Evolutionary conservation across 1,139 yeast genomes (phyloP), one percentile per base, ranked within the genome.

Genomic region (Saccharomyces hybrid): DNA sequence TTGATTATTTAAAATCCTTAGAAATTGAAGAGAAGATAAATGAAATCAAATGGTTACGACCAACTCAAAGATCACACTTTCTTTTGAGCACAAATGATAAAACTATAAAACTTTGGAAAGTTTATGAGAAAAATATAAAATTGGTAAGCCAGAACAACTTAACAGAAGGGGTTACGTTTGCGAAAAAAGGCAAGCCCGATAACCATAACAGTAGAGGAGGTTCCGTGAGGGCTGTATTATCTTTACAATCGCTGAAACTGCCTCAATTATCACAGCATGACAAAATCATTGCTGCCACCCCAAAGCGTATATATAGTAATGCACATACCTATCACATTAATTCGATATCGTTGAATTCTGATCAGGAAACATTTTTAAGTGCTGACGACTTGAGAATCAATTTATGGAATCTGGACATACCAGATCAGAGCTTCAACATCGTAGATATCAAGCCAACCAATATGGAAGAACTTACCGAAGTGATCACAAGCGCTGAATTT

Each of bases 391-490:
- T 95, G 69, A 82, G 99, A 70, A 87, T 95, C 69, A 95, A 95
- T 72, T 76, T 95, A 62, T 95, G 99, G 99, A 91, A 93, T 71
- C 76, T 91, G 64, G 93, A 90, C 53, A 88, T 90, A 64, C 90
- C 97, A 44, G 97, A 93, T 72, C 97, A 93, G 74, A 84, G 95
- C 64, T 95, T 95, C 74, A 95, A 88, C 71, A 91, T 95, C 64
- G 99, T 95, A 58, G 99, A 95, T 73, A 95, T 95, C 66, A 91
- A 95, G 72, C 99, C 99, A 5, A 88, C 93, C 19, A 90, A 91
- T 72, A 95, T 95, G 99, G 99, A 95, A 75, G 99, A 95, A 73
- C 80, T 95, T 66, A 93, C 99, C 13, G 99, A 95, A 72, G 99
- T 95, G 53, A 93, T 95, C 62, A 95, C 99, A n/a, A 83, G 95